Base-by-base conservation (phyloP, 345 rosid genomes). In the Eucalyptus brandiana region DNA sequence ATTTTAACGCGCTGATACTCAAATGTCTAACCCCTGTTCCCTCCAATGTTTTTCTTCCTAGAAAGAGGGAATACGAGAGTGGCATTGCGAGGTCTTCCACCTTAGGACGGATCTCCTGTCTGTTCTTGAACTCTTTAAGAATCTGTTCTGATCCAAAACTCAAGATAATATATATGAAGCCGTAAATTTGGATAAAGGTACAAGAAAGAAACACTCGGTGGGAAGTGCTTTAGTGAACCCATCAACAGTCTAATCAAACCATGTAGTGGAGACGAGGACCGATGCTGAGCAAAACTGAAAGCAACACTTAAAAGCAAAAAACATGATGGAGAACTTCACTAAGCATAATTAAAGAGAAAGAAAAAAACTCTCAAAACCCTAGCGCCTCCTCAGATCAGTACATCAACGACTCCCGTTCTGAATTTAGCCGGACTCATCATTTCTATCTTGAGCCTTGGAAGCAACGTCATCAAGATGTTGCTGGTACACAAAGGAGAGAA, bases 401-500 rank as follows among this genome's bases (percentile, higher is more conserved):
- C 83, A 40, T 49, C 32, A 86, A 3, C 56, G 4, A 0, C 54
- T 65, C 15, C 49, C 54, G 47, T 12, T 28, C 65, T 21, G 53
- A 44, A 26, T 42, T 51, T 51, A 23, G 87, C 45, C 62, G 15
- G 62, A 51, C 30, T 62, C 81, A 6, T 45, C 26, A 50, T 34
- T 86, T 86, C 2, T 34, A 4, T 49, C 14, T 32, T 13, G 26
- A 86, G 62, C 62, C 89, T 90, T 88, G 85, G 88, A 85, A 58
- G 87, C 65, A 2, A 24, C 87, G 9, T 91, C 94, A 80, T 95
- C 97, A 4, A 94, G 90, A 89, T 95, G 93, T 8, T 95, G 96
- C 91, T 95, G 98, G 90, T 94, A 96, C 28, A 91, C 92, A 47
- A 89, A 94, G 6, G 94, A 95, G 87, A 91, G 15, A 72, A 95